phyloP scores from a whole-genome alignment of 2,329 filamentous ascomycete genomes.

The Fusarium agapanthi region DNA sequence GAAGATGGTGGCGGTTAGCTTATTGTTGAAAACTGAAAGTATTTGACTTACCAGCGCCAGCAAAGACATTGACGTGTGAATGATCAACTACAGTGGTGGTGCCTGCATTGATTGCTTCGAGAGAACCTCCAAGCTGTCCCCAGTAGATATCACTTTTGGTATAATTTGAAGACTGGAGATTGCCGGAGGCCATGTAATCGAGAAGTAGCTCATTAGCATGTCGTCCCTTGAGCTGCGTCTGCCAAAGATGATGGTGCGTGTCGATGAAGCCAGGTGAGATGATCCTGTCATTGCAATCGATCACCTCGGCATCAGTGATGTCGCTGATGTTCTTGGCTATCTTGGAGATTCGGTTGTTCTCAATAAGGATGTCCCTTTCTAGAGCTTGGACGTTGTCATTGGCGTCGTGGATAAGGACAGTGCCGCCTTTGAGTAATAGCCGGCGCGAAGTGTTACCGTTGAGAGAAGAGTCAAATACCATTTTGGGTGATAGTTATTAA shows the following conservation, averaged over 20 bases:
- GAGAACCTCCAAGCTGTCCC: slow-evolving; percentile 20
- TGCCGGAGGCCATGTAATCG: slow-evolving; percentile 3
- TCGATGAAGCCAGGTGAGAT: slow-evolving; percentile 12
- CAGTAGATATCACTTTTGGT: slow-evolving; percentile 5
- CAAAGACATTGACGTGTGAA: slow-evolving; percentile 1
- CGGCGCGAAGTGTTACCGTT: background rate
- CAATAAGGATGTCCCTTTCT: slow-evolving; percentile 3
- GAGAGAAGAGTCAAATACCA: background rate
- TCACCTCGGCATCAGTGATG: background rate
- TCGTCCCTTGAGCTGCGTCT: slow-evolving; percentile 13
- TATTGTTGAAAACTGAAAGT: fast-evolving
- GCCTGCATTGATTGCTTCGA: slow-evolving; percentile 21
- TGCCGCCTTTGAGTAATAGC: slow-evolving; percentile 10
- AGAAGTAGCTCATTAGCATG: background rate
- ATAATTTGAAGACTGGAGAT: slow-evolving; percentile 1
- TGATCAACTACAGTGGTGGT: slow-evolving; percentile 26
- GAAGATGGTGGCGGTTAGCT: background rate
- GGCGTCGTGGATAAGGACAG: slow-evolving; percentile 13
- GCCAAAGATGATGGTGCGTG: slow-evolving; percentile 17
- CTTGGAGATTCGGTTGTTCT: slow-evolving; percentile 5
- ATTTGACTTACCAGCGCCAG: background rate
- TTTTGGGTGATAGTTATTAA: background rate
- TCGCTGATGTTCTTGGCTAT: background rate
- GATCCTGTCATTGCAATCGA: background rate
- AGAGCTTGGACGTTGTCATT: background rate